Base-by-base conservation (phyloP, 257 asterid genomes). In the Verbena officinalis region DNA sequence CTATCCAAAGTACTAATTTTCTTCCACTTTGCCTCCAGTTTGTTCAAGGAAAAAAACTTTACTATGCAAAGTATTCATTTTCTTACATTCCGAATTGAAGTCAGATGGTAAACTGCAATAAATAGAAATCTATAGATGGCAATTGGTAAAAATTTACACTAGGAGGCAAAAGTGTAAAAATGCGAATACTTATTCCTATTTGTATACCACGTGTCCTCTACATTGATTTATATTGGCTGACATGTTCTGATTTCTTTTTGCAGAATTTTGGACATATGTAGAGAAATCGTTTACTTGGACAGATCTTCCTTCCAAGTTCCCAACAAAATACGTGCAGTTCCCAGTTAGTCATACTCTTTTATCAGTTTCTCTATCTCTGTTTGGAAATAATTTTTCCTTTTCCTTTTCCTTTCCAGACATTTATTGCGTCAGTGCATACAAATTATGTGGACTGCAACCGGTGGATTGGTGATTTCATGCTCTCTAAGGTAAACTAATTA, bases 281-380 rank as follows among this genome's bases (percentile, higher is more conserved):
- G 99, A 94, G 86, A 82, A 88, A 77, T 94, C 97, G 24, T 94
- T 90, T 86, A 94, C 97, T 22, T 94, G 99, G 99, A 86, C 92
- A 2, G 97, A 90, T 74, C 86, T 84, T 74, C 96, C 99, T 67
- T 94, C 99, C 76, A 88, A 90, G 77, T 94, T 94, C 70, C 99
- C 99, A 0, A 90, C 99, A 19, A 94, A 94, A 90, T 86, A 90
- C 58, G 97, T 94, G 55, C 96, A 94, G 71, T 88, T 94, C 76
- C 99, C 99, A 8, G 97, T 94, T 46, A 81, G 95, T 83, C 21
- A 14, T 63, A 30, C 33, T 63, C 51, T 42, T 27, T 36, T 51
- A 17, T 64, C 49, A 19, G 9, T 36, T 7, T 36, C 40, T 36
- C 40, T 9, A 5, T 36, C 10, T 36, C 40, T 27, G 33, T 27